These are phyloP conservation scores for Carpinus viminea DNA, from an alignment of 306 rosid genomes.

Conservation along the genomic window DNA sequence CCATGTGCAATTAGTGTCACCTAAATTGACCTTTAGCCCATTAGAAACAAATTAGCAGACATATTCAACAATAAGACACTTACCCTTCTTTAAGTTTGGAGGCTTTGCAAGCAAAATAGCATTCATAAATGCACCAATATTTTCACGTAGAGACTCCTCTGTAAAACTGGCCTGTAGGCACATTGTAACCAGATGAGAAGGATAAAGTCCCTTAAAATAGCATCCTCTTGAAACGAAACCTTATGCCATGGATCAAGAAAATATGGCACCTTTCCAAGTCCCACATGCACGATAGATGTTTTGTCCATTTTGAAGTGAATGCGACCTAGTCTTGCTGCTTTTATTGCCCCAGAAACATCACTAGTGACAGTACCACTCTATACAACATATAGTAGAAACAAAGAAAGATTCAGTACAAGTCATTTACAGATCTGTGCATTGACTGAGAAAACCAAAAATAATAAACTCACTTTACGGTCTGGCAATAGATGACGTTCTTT, in stretches of 20 bases:
- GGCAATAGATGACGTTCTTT: constrained; percentile 96
- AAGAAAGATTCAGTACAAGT: constrained; percentile 27
- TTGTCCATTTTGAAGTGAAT: constrained; percentile 93
- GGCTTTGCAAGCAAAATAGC: constrained; percentile 89
- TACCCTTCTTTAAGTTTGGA: constrained; percentile 88
- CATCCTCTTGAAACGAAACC: constrained; percentile 18
- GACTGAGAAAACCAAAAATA: constrained; percentile 26
- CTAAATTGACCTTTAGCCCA: background rate
- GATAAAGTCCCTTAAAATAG: constrained; percentile 5
- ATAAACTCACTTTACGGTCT: constrained; percentile 81
- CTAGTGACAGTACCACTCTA: constrained; percentile 94
- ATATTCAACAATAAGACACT: constrained; percentile 33
- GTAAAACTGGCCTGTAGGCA: constrained; percentile 67
- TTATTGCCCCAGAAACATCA: constrained; percentile 82
- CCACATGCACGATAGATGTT: constrained; percentile 82
- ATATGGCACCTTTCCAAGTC: constrained; percentile 82
- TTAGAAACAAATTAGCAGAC: background rate
- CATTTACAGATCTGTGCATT: constrained; percentile 6
- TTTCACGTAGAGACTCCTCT: constrained; percentile 79
- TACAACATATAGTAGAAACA: constrained; percentile 34
- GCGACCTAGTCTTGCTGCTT: constrained; percentile 78
- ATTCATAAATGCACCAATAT: constrained; percentile 90
- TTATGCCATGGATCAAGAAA: constrained; percentile 17
- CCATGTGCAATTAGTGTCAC: background rate
- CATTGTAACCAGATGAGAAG: constrained; percentile 14